These are phyloP conservation scores for Filosporella fistucella DNA, from an alignment of 495 filamentous ascomycete species.

Conservation along the genomic window DNA sequence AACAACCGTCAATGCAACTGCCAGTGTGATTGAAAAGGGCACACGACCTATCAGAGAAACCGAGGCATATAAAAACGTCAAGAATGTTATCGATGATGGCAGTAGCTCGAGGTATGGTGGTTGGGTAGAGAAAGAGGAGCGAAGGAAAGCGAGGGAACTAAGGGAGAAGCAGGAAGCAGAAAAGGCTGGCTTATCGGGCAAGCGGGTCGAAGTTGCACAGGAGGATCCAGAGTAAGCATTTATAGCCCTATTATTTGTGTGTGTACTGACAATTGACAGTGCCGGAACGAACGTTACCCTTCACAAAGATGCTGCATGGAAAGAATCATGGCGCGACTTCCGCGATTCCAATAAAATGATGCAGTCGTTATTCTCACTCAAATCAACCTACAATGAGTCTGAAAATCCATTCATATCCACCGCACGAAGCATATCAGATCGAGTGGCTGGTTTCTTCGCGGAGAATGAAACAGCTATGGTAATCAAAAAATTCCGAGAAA, in stretches of 20 bases:
- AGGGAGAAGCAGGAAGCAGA: slow-evolving; percentile 63
- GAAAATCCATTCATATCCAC: slow-evolving; percentile 94
- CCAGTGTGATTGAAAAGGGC: slow-evolving; percentile 84
- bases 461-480: slow-evolving; percentile 97
- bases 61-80: slow-evolving; percentile 89
- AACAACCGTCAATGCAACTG: slow-evolving; percentile 77
- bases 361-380: slow-evolving; percentile 80
- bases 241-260: not conserved
- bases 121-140: slow-evolving; percentile 93
- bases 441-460: slow-evolving; percentile 91
- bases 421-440: slow-evolving; percentile 88
- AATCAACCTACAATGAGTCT: slow-evolving; percentile 85
- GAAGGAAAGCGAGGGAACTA: slow-evolving; percentile 66
- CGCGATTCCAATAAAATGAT: slow-evolving; percentile 81
- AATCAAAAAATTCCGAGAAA: slow-evolving; percentile 94
- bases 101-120: slow-evolving; percentile 94
- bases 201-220: slow-evolving; percentile 52
- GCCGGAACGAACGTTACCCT: slow-evolving; percentile 91
- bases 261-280: slow-evolving; percentile 26
- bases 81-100: slow-evolving; percentile 94
- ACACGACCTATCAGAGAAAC: slow-evolving; percentile 91
- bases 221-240: slow-evolving; percentile 80
- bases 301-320: slow-evolving; percentile 95
- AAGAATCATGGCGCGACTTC: slow-evolving; percentile 93
- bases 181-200: slow-evolving; percentile 35